Conservation (phyloP, 2,329 filamentous ascomycete species). For the Sphaerulina musiva region DNA sequence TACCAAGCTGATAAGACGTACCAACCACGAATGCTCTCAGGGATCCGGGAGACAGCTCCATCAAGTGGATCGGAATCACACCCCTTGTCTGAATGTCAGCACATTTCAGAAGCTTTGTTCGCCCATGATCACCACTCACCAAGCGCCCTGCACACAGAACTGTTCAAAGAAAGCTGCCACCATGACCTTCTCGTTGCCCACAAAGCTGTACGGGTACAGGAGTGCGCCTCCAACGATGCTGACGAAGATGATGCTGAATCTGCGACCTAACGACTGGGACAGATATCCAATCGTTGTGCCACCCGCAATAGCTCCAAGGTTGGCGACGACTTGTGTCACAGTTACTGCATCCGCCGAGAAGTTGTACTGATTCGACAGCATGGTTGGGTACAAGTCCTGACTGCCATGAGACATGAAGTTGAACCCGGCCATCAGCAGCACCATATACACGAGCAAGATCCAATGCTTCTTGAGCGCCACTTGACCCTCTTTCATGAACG, state of each 20-base stretch:
- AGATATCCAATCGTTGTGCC: constrained; percentile 44
- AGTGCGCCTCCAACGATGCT: constrained; percentile 64
- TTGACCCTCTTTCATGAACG: constrained; percentile 70
- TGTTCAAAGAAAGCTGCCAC: constrained; percentile 75
- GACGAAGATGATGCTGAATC: constrained; percentile 44
- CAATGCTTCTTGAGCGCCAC: constrained; percentile 74
- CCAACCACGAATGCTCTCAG: constrained; percentile 71
- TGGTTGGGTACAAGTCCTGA: constrained; percentile 58
- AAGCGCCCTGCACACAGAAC: constrained; percentile 35
- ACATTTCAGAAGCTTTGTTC: no score
- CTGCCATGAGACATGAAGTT: constrained; percentile 85
- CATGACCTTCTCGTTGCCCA: constrained; percentile 56
- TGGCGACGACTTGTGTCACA: constrained; percentile 46
- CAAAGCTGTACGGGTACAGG: constrained; percentile 76
- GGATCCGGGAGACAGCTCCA: constrained; percentile 65
- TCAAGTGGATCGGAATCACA: constrained; percentile 59
- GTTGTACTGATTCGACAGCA: constrained; percentile 53
- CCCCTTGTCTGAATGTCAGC: constrained; percentile 13
- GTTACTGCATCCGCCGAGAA: constrained; percentile 46
- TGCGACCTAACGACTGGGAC: constrained; percentile 43
- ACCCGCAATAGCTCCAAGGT: constrained; percentile 45
- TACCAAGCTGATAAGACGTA: constrained; percentile 70
- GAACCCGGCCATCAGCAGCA: constrained; percentile 82
- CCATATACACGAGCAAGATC: constrained; percentile 71
- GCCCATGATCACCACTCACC: neutral